Conservation (phyloP, 345 rosid species). For the Isatis tinctoria region DNA sequence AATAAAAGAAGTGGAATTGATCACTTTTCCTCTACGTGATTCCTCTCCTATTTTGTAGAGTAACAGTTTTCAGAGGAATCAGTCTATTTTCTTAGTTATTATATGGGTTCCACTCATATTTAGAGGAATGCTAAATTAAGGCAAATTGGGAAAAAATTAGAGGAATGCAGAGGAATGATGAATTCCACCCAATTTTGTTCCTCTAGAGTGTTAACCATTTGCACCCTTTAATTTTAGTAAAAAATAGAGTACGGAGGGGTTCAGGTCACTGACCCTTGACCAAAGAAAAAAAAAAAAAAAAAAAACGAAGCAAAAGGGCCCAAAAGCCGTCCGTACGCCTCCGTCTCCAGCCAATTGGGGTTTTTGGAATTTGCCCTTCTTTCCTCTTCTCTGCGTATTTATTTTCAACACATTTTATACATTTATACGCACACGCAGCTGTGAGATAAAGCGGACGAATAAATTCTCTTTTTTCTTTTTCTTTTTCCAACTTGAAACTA, state of each 20-base stretch:
- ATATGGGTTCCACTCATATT: too few relatives aligned
- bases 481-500: neutral
- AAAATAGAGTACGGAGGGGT: conserved; percentile 1
- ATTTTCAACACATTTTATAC: neutral
- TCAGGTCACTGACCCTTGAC: conserved; percentile 19
- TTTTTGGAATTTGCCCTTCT: neutral
- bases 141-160: too few relatives aligned
- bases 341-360: conserved; percentile 21
- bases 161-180: too few relatives aligned
- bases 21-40: too few relatives aligned
- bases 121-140: too few relatives aligned
- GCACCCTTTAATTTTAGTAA: neutral
- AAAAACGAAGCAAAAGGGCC: neutral
- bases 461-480: conserved; percentile 2
- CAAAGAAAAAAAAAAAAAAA: neutral
- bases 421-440: conserved; percentile 11
- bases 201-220: too few relatives aligned
- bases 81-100: too few relatives aligned
- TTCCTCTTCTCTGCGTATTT: neutral
- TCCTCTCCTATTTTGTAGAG: too few relatives aligned
- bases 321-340: conserved; percentile 24
- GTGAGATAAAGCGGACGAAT: conserved; percentile 6
- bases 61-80: too few relatives aligned
- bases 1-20: too few relatives aligned
- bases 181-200: too few relatives aligned